Evolutionary conservation across 768 basidiomycete species (phyloP), one percentile per base, ranked within the genome.

Genomic region (Collybia sordida): DNA sequence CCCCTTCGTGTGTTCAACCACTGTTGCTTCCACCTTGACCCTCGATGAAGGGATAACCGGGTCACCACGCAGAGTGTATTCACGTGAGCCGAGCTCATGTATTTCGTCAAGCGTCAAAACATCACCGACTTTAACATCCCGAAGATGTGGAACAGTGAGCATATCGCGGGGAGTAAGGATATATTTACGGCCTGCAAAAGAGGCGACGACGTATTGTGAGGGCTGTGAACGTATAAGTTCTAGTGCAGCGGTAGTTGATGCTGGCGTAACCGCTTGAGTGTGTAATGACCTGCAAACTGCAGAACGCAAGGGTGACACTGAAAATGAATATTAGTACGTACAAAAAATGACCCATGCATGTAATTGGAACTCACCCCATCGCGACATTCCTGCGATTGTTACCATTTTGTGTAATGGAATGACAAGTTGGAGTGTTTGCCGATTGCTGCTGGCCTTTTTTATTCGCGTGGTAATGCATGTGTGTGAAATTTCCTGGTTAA

Each of bases 1-100:
- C 6, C 93, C 90, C 68, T 95, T 98, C 37, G 97, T 98, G 65
- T 99, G 96, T 70, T 99, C 97, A 40, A 98, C 71, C n/a, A 99
- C 93, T 18, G 92, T 97, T 15, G 94, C 87, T 56, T 88, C 76
- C 35, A 95, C 87, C 53, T 78, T 78, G 56, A 97, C 84, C 34
- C 79, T 74, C 48, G 76, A 72, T 4, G 80, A 61, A 0, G 90
- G 82, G 31, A 97, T 79, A 61, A 74, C 68, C 1, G 92, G 86
- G 59, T 83, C 81, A 39, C 91, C 85, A 50, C 91, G 86, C 24
- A 99, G 76, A 23, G 93, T 93, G 72, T 88, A 98, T 67, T 98
- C 94, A 58, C 95, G 85, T 43, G 94, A 95, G 57, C 97, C 97
- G 43, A 98, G 81, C 68, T 98, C 96, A 63, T 95, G 85, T 50